phyloP scores from a whole-genome alignment of 2,329 filamentous ascomycete genomes.

The Daldinia sp. region DNA sequence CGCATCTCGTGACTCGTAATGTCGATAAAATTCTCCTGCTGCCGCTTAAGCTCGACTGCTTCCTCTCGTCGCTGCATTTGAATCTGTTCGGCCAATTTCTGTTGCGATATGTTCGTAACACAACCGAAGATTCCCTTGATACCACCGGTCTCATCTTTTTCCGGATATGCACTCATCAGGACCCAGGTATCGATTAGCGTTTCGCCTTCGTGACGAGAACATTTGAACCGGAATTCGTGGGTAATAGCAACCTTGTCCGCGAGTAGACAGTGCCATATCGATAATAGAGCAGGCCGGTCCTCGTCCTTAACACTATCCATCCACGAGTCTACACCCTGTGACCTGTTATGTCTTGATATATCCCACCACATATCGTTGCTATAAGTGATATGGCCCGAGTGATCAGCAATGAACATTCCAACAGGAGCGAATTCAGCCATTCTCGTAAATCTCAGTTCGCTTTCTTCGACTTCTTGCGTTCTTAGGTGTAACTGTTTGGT shows the following conservation, averaged over 20 bases:
- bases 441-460: conserved; percentile 80
- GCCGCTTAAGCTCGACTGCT: conserved; percentile 79
- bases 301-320: conserved; percentile 75
- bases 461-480: conserved; percentile 68
- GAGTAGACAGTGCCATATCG: conserved; percentile 70
- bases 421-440: conserved; percentile 88
- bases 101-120: conserved; percentile 84
- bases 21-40: conserved; percentile 76
- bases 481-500: conserved; percentile 76
- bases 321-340: conserved; percentile 70
- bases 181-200: conserved; percentile 76
- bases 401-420: conserved; percentile 85
- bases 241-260: conserved; percentile 70
- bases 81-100: conserved; percentile 84
- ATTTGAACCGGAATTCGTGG: conserved; percentile 79
- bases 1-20: conserved; percentile 80
- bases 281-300: conserved; percentile 66
- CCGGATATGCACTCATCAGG: conserved; percentile 78
- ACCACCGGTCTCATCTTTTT: conserved; percentile 68
- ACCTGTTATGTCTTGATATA: conserved; percentile 72
- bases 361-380: conserved; percentile 83
- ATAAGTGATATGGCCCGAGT: conserved; percentile 74
- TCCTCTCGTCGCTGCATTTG: conserved; percentile 81
- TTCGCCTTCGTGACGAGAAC: conserved; percentile 67
- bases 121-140: conserved; percentile 81